Evolutionary conservation across 2,329 filamentous ascomycete genomes (phyloP).

Genomic region (Pyrenochaeta sp.): DNA sequence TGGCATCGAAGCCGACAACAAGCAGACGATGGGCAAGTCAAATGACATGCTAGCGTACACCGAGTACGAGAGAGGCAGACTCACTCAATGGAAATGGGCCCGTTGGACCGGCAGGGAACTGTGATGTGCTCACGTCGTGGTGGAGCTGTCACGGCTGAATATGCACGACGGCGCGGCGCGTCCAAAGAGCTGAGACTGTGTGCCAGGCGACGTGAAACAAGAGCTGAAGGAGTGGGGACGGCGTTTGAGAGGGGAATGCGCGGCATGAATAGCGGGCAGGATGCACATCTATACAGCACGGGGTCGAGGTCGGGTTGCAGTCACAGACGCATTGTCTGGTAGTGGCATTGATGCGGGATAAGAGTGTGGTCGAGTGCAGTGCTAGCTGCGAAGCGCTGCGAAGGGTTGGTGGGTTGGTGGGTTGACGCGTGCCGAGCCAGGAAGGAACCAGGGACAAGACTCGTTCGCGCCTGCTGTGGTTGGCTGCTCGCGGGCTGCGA

Average conservation of each 20-base stretch:
- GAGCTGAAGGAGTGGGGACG: conserved; percentile 12
- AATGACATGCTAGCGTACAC: neutral
- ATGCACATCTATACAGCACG: too few relatives aligned
- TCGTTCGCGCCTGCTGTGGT: too few relatives aligned
- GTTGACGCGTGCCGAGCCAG: too few relatives aligned
- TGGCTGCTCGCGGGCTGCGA: too few relatives aligned
- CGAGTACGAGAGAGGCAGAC: conserved; percentile 12
- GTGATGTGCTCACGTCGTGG: conserved; percentile 38
- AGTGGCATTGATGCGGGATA: too few relatives aligned
- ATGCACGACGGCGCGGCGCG: conserved; percentile 14
- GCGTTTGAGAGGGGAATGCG: conserved; percentile 14
- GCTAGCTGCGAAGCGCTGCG: too few relatives aligned
- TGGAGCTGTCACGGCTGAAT: conserved; percentile 29
- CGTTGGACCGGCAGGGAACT: conserved; percentile 53
- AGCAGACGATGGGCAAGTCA: neutral
- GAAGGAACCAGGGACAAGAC: too few relatives aligned
- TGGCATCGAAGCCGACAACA: neutral
- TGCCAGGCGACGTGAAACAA: neutral
- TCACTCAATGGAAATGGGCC: conserved; percentile 52
- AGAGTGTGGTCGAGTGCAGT: too few relatives aligned
- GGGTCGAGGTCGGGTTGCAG: too few relatives aligned
- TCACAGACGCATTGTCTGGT: too few relatives aligned
- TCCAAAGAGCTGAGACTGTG: neutral
- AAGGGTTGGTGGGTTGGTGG: too few relatives aligned
- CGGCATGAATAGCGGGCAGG: conserved; percentile 23